Evolutionary conservation across 345 rosid species (phyloP), one percentile per base, ranked within the genome.

Genomic region (Eucalyptus shirleyi): DNA sequence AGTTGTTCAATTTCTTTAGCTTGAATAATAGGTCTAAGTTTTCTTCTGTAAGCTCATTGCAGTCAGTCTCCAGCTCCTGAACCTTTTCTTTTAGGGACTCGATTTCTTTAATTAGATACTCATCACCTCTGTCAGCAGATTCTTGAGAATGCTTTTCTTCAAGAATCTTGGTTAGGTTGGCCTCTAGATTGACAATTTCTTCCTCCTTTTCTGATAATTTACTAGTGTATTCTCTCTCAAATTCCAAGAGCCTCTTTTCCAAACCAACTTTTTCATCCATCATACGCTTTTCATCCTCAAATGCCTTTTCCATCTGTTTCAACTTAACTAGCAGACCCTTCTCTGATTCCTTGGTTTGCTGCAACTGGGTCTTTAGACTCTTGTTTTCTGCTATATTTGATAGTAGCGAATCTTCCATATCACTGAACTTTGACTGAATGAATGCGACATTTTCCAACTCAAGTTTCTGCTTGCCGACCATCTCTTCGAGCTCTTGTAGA

Each of bases 11-110:
- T 85, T 91, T 94, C 92, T 94, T 93, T 3, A 94, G 91, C 92
- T 90, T 91, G 89, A 92, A 50, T 49, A 95, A 91, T 50, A 95
- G 92, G 86, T 91, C 91, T 62, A 95, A 93, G 86, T 95, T 95
- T 91, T 95, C 97, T 21, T 94, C 95, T n/a, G 97, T 94, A 86
- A 94, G 93, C 93, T 95, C 97, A 82, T 91, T 90, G 89, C 96
- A 95, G 82, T 95, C 97, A 77, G 88, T 89, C 89, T 95, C 96
- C 42, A 94, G 90, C 89, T 93, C 97, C 88, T 91, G 94, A 89
- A 94, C 89, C 87, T 94, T 93, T 83, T 86, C 92, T 89, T 91
- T 92, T 28, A 94, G 90, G 12, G 80, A 89, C 72, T 93, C 92
- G 13, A 93, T 93, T 92, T 94, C 96, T 88, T 47, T 88, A 14